Evolutionary conservation across 805 yeast genomes (phyloP), one percentile per base, ranked within the genome.

Genomic region (Metschnikowia bowlesiae): DNA sequence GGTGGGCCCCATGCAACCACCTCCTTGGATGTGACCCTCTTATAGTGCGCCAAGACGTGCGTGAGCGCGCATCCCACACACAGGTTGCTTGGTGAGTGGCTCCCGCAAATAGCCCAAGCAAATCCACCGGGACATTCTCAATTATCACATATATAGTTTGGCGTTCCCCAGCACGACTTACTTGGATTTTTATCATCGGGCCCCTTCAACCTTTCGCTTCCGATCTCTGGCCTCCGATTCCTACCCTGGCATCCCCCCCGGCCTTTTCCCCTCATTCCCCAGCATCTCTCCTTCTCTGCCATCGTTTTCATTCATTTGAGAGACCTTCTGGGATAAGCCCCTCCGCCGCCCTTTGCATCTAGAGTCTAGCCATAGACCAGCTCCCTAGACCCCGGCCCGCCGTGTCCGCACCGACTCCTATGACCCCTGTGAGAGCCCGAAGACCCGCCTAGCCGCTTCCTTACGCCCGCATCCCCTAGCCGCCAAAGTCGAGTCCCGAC

Each of bases 1-100:
- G 46, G 46, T 44, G 28, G 14, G 13, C 22, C 46, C 46, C 39
- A 44, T 44, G 46, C 46, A 44, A 44, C 46, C 46, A 44, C 46
- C 46, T 44, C 46, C 46, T 44, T 44, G 11, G 29, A 28, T 35
- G 46, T 44, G 46, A 44, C 38, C 28, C 39, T 44, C 31, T 34
- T 34, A 44, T 14, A 44, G 39, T 44, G 46, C 46, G 46, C 46
- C 39, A 22, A 22, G 40, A 28, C 16, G 16, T 44, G 46, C 46
- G 36, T 44, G 33, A 44, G 39, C 40, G 39, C 18, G 46, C 46
- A 44, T 44, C 28, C 46, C 26, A 36, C 26, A 35, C 31, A 39
- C 46, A 44, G 46, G 46, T 5, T 10, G 46, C 46, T 8, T 35
- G 8, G 14, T 35, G 26, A 44, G 46, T 36, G 37, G 46, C 46